Evolutionary conservation across 352 stramenopile species (phyloP).

Genomic region (Globisporangium megalacanthum): DNA sequence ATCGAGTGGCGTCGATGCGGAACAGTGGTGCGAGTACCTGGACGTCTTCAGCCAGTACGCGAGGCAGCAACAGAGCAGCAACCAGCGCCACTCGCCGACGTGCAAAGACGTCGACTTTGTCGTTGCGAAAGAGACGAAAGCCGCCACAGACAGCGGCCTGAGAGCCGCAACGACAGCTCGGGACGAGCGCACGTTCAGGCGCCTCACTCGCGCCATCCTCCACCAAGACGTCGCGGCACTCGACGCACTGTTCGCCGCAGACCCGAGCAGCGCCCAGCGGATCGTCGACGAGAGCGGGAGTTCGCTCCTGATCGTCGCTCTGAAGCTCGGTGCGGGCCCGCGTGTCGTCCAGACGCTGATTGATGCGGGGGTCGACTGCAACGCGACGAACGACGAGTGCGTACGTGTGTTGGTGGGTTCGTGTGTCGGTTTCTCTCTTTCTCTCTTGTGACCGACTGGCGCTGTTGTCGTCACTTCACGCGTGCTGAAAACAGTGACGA

Average conservation of each 20-base stretch:
- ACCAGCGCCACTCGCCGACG: constrained; percentile 10
- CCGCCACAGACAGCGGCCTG: too few relatives aligned
- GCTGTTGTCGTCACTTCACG: neutral
- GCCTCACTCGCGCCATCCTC: constrained; percentile 23
- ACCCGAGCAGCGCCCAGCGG: neutral
- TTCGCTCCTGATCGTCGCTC: constrained; percentile 43
- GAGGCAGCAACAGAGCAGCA: constrained; percentile 11
- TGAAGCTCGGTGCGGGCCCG: constrained; percentile 26
- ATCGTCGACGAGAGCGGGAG: constrained; percentile 36
- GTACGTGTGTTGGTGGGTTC: neutral
- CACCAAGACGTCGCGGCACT: constrained; percentile 16
- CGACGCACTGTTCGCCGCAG: constrained; percentile 12
- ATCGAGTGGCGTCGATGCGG: constrained; percentile 14
- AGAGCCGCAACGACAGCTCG: neutral
- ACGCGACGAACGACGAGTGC: constrained; percentile 52
- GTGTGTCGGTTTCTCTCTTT: neutral
- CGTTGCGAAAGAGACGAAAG: neutral
- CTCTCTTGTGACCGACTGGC: neutral
- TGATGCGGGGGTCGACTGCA: constrained; percentile 32
- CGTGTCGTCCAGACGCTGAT: constrained; percentile 27
- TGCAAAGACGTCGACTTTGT: neutral
- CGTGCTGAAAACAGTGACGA: constrained; percentile 26
- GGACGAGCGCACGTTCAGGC: constrained; percentile 11
- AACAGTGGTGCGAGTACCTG: constrained; percentile 50
- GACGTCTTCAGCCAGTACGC: constrained; percentile 38